These are phyloP conservation scores for Apiotrichum porosum DNA, from an alignment of 1,284 basidiomycete species.

Conservation along the genomic window DNA sequence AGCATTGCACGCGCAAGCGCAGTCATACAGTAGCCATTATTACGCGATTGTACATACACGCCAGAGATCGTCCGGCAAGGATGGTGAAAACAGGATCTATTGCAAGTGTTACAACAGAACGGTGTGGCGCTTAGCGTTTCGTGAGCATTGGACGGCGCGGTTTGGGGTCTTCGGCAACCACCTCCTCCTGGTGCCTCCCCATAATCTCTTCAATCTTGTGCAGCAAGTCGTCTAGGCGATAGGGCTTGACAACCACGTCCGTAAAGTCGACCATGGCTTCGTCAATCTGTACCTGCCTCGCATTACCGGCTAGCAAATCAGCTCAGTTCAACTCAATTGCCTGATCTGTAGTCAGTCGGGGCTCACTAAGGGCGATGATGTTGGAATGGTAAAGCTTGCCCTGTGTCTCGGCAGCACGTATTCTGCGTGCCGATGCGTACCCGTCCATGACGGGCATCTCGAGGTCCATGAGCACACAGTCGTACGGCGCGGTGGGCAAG, in stretches of 20 bases:
- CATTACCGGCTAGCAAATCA: conserved; percentile 17
- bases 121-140: too few species aligned
- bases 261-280: conserved; percentile 31
- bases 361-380: conserved; percentile 18
- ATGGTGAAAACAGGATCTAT: too few species aligned
- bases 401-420: conserved; percentile 12
- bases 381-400: conserved; percentile 1
- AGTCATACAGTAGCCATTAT: too few species aligned
- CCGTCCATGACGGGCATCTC: conserved; percentile 43
- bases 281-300: conserved; percentile 16
- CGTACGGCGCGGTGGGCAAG: conserved; percentile 18
- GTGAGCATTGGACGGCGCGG: too few species aligned
- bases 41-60: too few species aligned
- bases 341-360: too few species aligned
- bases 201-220: conserved; percentile 31
- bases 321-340: conserved; percentile 5
- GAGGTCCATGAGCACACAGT: conserved; percentile 46
- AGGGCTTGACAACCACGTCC: conserved; percentile 40
- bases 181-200: too few species aligned
- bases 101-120: too few species aligned
- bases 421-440: conserved; percentile 9
- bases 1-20: too few species aligned
- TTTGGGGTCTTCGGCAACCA: too few species aligned
- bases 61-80: too few species aligned
- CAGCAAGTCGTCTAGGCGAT: conserved; percentile 34